These are phyloP conservation scores for Hyphopichia burtonii DNA, from an alignment of 1,139 yeast species.

Conservation along the genomic window DNA sequence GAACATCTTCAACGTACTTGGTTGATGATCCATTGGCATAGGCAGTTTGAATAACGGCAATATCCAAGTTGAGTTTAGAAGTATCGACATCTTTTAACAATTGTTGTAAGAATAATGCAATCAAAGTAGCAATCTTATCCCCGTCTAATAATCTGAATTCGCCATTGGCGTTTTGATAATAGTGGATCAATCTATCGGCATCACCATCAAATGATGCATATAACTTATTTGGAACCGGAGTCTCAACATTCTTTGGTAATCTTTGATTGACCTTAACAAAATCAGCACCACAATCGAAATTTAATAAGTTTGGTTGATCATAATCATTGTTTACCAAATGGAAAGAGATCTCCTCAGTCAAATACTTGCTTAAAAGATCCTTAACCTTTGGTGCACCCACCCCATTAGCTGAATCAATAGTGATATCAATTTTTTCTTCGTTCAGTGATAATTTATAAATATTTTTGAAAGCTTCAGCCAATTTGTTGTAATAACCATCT, in stretches of 20 bases:
- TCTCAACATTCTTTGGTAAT: constrained; percentile 61
- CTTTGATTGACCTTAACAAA: constrained; percentile 86
- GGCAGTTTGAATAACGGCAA: constrained; percentile 96
- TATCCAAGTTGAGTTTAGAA: constrained; percentile 38
- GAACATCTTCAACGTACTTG: constrained; percentile 56
- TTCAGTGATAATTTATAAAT: constrained; percentile 23
- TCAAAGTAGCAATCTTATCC: constrained; percentile 85
- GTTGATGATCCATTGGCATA: constrained; percentile 96
- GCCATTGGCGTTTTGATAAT: constrained; percentile 51
- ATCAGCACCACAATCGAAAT: constrained; percentile 92
- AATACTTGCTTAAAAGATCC: constrained; percentile 43
- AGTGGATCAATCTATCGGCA: constrained; percentile 92
- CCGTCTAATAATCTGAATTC: constrained; percentile 82
- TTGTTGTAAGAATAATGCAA: constrained; percentile 66
- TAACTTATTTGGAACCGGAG: constrained; percentile 42
- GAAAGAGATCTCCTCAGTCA: constrained; percentile 41
- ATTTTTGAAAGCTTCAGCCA: constrained; percentile 41
- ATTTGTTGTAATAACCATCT: constrained; percentile 68
- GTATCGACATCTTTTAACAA: constrained; percentile 42
- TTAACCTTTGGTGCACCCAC: constrained; percentile 82
- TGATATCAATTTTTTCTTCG: constrained; percentile 41
- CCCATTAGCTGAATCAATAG: constrained; percentile 92
- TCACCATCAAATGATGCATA: constrained; percentile 95
- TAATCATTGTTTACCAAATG: constrained; percentile 61
- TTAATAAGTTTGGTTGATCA: constrained; percentile 56